Evolutionary conservation across 2,329 filamentous ascomycete genomes (phyloP).

Genomic region (Ophiostoma triangulosporum): DNA sequence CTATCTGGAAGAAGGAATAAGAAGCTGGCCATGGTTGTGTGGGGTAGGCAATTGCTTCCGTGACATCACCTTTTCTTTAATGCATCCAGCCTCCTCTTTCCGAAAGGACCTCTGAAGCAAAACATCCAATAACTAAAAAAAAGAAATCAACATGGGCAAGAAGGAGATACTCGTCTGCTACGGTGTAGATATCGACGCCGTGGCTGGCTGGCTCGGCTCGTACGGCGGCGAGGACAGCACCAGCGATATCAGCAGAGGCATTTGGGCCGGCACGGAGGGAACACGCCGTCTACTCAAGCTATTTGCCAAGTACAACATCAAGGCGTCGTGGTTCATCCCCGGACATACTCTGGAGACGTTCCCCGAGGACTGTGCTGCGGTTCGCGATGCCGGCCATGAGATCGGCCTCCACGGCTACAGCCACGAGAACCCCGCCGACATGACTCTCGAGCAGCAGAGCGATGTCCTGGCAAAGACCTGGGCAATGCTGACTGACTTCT

Average conservation of each 20-base stretch:
- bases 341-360: slow-evolving; percentile 36
- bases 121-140: not conserved
- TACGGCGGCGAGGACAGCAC: slow-evolving; percentile 62
- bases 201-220: slow-evolving; percentile 61
- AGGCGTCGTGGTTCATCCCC: slow-evolving; percentile 42
- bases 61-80: not conserved
- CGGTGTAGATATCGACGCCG: slow-evolving; percentile 63
- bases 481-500: slow-evolving; percentile 55
- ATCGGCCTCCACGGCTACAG: slow-evolving; percentile 32
- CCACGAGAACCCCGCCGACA: slow-evolving; percentile 31
- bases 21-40: not conserved
- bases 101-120: no score
- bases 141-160: slow-evolving; percentile 10
- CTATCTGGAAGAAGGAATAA: not conserved
- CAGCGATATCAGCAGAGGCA: slow-evolving; percentile 54
- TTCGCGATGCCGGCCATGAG: slow-evolving; percentile 33
- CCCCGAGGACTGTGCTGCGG: slow-evolving; percentile 29
- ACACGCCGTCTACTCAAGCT: slow-evolving; percentile 54
- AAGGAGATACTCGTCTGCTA: slow-evolving; percentile 30
- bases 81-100: not conserved
- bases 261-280: slow-evolving; percentile 57
- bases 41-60: not conserved
- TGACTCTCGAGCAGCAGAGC: slow-evolving; percentile 58
- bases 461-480: slow-evolving; percentile 66
- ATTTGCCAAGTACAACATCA: slow-evolving; percentile 60